Evolutionary conservation across 805 yeast species (phyloP).

Genomic region (Hagleromyces aurorensis): DNA sequence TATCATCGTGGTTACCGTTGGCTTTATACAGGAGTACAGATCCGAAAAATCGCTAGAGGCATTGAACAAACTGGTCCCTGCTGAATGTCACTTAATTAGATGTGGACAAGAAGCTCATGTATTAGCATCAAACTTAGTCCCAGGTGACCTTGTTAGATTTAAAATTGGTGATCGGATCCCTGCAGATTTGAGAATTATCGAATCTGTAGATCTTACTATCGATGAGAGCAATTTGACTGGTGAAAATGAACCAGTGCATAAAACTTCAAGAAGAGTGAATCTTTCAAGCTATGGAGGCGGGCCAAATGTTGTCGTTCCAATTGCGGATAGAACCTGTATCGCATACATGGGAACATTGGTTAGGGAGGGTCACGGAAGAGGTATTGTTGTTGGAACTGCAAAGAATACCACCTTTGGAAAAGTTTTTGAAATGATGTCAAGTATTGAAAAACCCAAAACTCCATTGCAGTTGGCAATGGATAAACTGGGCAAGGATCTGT

Average conservation of each 20-base stretch:
- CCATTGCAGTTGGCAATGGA: slow-evolving; percentile 96
- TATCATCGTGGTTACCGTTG: slow-evolving; percentile 88
- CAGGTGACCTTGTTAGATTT: slow-evolving; percentile 90
- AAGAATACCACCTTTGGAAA: slow-evolving; percentile 86
- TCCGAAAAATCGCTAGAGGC: slow-evolving; percentile 94
- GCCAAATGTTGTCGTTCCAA: slow-evolving; percentile 37
- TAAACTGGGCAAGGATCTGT: slow-evolving; percentile 83
- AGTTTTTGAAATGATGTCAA: slow-evolving; percentile 91
- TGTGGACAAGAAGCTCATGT: slow-evolving; percentile 72
- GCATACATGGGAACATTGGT: slow-evolving; percentile 98
- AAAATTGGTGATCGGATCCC: slow-evolving; percentile 94
- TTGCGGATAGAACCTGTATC: slow-evolving; percentile 64
- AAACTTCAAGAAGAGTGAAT: slow-evolving; percentile 41
- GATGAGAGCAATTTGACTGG: slow-evolving; percentile 97
- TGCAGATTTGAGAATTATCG: slow-evolving; percentile 80
- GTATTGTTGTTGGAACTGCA: slow-evolving; percentile 89
- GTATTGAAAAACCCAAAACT: slow-evolving; percentile 94
- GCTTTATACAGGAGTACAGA: slow-evolving; percentile 94
- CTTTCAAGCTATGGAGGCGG: slow-evolving; percentile 22
- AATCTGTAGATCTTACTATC: slow-evolving; percentile 70
- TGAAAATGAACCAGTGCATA: slow-evolving; percentile 82
- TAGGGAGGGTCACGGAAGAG: slow-evolving; percentile 91
- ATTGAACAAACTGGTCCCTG: slow-evolving; percentile 86
- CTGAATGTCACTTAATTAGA: slow-evolving; percentile 88
- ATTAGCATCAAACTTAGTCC: slow-evolving; percentile 80